Evolutionary conservation across 78 protist genomes (phyloP), one percentile per base, ranked within the genome.

Genomic region (Cavenderia fasciculata): DNA sequence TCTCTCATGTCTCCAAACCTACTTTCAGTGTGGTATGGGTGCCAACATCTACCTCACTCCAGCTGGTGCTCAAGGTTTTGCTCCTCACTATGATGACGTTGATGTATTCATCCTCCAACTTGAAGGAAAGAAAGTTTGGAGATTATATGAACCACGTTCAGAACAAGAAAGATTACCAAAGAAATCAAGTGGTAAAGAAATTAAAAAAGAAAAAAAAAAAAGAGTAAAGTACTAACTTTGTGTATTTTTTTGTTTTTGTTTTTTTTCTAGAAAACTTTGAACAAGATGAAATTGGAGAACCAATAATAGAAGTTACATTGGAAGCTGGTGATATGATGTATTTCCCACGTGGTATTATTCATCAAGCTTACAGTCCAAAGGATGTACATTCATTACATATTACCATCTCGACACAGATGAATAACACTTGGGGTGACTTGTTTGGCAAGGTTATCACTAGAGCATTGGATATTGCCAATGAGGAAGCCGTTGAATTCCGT

Each of bases 11-110:
- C 71, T 97, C 27, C 94, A 95, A 75, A 88, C 93, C 56, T 61
- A 59, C 29, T 94, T 94, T 54, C 76, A 63, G 54, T 59, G 88
- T 54, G 74, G 84, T 43, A 86, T 70, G 27, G 98, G 97, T 36
- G 95, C 94, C 31, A 97, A 97, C 69, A 70, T 91, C 56, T 97
- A 97, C 63, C 74, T 93, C 29, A 97, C 99, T 12, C 99, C 99
- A 51, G 73, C 93, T 5, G 87, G 92, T 25, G 56, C 85, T 25
- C 97, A 92, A 75, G 98, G 98, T 21, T 94, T 97, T 21, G 98
- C 98, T 2, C 98, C 98, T 38, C 98, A 97, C 95, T 95, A 86
- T 74, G 98, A 97, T 62, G 98, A 97, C 61, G 94, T 97, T 0
- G 98, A 97, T 23, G 98, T 86, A 10, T 95, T 94, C 38, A 82